phyloP scores from a whole-genome alignment of 2,329 filamentous ascomycete genomes.

The Talaromyces sp. region DNA sequence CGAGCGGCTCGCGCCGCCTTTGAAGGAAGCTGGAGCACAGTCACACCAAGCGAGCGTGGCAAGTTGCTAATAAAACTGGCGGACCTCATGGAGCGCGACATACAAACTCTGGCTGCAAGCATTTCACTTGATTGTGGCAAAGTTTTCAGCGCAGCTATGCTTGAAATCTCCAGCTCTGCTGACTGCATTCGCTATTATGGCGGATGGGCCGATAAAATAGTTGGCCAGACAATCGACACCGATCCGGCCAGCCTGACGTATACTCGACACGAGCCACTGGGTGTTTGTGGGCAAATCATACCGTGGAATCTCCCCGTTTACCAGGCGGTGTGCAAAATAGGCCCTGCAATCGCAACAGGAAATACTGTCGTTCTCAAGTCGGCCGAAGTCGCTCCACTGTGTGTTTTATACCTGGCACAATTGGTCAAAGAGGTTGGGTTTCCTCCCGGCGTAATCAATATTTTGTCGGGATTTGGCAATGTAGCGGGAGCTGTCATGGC shows the following conservation, averaged over 20 bases:
- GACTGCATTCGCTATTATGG: constrained; percentile 68
- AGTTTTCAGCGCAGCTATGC: constrained; percentile 13
- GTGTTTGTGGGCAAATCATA: constrained; percentile 39
- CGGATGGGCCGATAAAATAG: constrained; percentile 88
- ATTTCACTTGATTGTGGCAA: constrained; percentile 24
- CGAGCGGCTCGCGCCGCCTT: constrained; percentile 80
- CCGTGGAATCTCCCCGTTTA: constrained; percentile 50
- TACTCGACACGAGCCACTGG: constrained; percentile 14
- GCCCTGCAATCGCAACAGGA: constrained; percentile 45
- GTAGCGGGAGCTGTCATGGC: constrained; percentile 55
- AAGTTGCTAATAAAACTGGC: constrained; percentile 68
- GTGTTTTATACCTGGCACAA: constrained; percentile 48
- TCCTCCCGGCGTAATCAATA: constrained; percentile 51
- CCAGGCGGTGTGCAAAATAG: constrained; percentile 41
- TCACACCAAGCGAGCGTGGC: constrained; percentile 67
- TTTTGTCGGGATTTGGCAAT: constrained; percentile 48
- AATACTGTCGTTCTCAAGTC: constrained; percentile 51
- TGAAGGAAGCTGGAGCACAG: constrained; percentile 63
- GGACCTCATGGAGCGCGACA: constrained; percentile 71
- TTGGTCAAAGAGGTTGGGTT: constrained; percentile 51
- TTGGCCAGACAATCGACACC: constrained; percentile 67
- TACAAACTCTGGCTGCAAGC: constrained; percentile 68
- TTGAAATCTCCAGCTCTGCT: constrained; percentile 8
- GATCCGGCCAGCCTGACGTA: not conserved
- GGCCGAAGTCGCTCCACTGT: constrained; percentile 51